These are phyloP conservation scores for Pseudovirgaria hyperparasitica DNA, from an alignment of 2,329 filamentous ascomycete genomes.

Conservation along the genomic window DNA sequence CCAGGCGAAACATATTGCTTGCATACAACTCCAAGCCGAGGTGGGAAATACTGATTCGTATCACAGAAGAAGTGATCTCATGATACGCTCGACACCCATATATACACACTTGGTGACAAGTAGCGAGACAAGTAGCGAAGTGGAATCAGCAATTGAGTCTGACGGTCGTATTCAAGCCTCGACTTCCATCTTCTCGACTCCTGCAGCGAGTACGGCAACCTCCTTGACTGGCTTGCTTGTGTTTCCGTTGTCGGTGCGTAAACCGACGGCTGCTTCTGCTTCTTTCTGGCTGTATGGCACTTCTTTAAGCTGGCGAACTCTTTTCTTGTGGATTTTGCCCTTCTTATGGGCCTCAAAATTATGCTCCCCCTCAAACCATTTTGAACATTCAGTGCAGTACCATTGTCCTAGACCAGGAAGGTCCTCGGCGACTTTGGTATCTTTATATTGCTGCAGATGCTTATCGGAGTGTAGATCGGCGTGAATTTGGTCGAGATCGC, in stretches of 20 bases:
- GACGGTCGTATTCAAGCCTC: not conserved
- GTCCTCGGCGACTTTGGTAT: slow-evolving; percentile 70
- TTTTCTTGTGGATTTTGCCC: slow-evolving; percentile 90
- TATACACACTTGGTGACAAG: no score
- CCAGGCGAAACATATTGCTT: no score
- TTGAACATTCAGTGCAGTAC: slow-evolving; percentile 89
- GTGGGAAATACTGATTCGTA: no score
- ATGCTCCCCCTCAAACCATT: slow-evolving; percentile 82
- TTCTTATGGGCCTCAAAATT: slow-evolving; percentile 65
- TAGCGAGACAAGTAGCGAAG: no score
- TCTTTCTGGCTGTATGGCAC: slow-evolving; percentile 78
- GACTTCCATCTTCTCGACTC: not conserved
- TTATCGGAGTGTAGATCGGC: slow-evolving; percentile 66
- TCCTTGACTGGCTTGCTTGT: slow-evolving; percentile 21
- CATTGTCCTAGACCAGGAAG: slow-evolving; percentile 72
- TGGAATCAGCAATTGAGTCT: no score
- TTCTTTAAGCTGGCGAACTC: slow-evolving; percentile 69
- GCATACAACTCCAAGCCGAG: no score
- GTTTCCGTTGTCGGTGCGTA: slow-evolving; percentile 56
- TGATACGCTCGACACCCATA: no score
- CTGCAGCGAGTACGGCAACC: slow-evolving; percentile 7
- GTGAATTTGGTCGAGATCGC: slow-evolving; percentile 87
- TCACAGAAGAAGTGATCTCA: no score
- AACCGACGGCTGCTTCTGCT: slow-evolving; percentile 66
- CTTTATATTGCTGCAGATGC: slow-evolving; percentile 69